Conservation (phyloP, 805 yeast species). For the Danielia oregonensis region DNA sequence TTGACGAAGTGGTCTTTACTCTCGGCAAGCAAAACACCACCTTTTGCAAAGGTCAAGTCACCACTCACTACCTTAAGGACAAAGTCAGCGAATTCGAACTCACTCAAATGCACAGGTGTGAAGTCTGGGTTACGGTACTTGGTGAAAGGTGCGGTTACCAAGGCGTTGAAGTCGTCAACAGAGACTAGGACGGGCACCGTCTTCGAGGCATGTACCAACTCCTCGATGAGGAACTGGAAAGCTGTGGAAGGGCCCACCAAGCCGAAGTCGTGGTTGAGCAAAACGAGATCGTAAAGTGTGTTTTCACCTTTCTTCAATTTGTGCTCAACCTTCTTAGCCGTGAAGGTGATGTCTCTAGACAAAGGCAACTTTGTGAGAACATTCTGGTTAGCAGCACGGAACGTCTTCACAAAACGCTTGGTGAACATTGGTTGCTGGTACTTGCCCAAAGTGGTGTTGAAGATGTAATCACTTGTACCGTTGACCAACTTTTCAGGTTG, state of each 20-base stretch:
- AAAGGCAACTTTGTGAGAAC: constrained; percentile 33
- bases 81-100: constrained; percentile 61
- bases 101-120: constrained; percentile 51
- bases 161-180: constrained; percentile 69
- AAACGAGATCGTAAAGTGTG: constrained; percentile 25
- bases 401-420: constrained; percentile 52
- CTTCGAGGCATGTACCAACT: constrained; percentile 47
- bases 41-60: constrained; percentile 46
- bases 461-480: constrained; percentile 69
- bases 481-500: constrained; percentile 58
- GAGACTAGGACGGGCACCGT: constrained; percentile 59
- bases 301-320: constrained; percentile 30
- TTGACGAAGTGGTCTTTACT: constrained; percentile 48
- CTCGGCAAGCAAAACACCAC: constrained; percentile 65
- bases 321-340: constrained; percentile 28
- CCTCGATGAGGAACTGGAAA: constrained; percentile 52
- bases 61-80: constrained; percentile 57
- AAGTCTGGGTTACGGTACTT: constrained; percentile 57
- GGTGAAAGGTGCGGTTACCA: constrained; percentile 53
- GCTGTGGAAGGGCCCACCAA: constrained; percentile 39
- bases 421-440: constrained; percentile 81
- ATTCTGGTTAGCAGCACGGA: constrained; percentile 32
- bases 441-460: constrained; percentile 42
- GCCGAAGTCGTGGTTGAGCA: constrained; percentile 37
- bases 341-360: constrained; percentile 30